phyloP scores from a whole-genome alignment of 495 filamentous ascomycete species.

The Xylaria grammica region DNA sequence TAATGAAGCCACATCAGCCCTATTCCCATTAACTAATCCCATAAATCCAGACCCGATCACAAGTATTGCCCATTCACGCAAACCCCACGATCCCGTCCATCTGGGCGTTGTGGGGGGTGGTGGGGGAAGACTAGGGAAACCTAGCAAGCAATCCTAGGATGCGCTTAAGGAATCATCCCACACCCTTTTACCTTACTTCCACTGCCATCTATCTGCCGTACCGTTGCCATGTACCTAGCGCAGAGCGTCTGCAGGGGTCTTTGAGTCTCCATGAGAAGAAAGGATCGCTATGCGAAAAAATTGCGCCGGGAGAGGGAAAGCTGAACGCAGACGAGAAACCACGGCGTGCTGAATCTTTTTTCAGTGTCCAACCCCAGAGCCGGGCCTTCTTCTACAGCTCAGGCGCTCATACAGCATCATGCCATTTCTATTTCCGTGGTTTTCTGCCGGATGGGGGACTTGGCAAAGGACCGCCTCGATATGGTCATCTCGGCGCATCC shows the following conservation, averaged over 20 bases:
- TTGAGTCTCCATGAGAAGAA: neutral
- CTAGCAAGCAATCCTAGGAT: neutral
- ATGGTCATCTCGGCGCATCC: conserved; percentile 10
- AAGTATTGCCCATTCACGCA: neutral
- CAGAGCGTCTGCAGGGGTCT: conserved; percentile 5
- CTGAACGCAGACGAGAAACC: conserved; percentile 3
- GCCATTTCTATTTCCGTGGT: neutral
- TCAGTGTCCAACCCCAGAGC: neutral
- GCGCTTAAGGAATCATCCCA: conserved; percentile 4
- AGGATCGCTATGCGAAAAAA: conserved; percentile 5
- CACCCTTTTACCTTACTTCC: neutral
- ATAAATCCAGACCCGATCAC: neutral
- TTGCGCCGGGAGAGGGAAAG: neutral
- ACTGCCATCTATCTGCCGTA: conserved; percentile 7
- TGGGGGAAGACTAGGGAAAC: conserved; percentile 6
- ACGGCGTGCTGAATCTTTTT: neutral
- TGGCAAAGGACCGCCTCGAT: conserved; percentile 4
- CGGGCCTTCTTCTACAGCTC: too few species aligned
- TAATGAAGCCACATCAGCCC: neutral
- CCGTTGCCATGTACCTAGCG: neutral
- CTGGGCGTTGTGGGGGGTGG: conserved; percentile 16
- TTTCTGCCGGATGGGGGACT: neutral
- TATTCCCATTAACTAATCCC: neutral
- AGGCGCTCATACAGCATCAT: neutral
- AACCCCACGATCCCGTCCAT: conserved; percentile 16